Evolutionary conservation across 306 rosid genomes (phyloP).

Genomic region (Cucumis hystrix): DNA sequence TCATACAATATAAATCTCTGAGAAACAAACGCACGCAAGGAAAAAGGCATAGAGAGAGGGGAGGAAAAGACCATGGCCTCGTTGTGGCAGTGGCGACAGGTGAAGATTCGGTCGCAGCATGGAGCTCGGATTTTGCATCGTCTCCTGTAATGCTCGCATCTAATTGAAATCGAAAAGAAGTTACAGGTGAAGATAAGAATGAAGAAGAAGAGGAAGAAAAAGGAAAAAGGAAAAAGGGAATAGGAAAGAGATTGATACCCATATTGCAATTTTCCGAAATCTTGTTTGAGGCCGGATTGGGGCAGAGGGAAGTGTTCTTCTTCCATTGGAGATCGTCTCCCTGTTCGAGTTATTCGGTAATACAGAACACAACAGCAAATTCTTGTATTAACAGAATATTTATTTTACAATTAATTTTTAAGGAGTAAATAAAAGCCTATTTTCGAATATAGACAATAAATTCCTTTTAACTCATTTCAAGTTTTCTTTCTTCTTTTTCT

Average conservation of each 20-base stretch:
- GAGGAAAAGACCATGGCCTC: slow-evolving; percentile 26
- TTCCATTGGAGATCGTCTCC: slow-evolving; percentile 2
- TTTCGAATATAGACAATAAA: too few species aligned
- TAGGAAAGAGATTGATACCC: slow-evolving; percentile 22
- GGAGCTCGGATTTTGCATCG: slow-evolving; percentile 64
- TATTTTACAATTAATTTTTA: too few species aligned
- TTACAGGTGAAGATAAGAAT: neutral
- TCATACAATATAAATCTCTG: neutral
- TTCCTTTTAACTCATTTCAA: too few species aligned
- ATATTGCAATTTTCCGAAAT: slow-evolving; percentile 24
- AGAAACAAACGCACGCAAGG: neutral
- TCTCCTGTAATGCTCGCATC: slow-evolving; percentile 52
- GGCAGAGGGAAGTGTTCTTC: slow-evolving; percentile 11
- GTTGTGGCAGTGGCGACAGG: slow-evolving; percentile 74
- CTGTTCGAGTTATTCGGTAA: neutral
- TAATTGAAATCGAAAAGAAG: slow-evolving; percentile 6
- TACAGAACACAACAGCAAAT: too few species aligned
- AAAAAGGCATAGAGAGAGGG: neutral
- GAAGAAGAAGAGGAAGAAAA: neutral
- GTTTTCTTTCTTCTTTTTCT: too few species aligned
- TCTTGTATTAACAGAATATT: neutral
- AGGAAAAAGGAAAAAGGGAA: neutral
- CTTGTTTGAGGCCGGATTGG: neutral
- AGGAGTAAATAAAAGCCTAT: too few species aligned
- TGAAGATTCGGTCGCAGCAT: slow-evolving; percentile 47